Evolutionary conservation across 805 yeast species (phyloP).

Genomic region (Wickerhamomyces ciferrii): DNA sequence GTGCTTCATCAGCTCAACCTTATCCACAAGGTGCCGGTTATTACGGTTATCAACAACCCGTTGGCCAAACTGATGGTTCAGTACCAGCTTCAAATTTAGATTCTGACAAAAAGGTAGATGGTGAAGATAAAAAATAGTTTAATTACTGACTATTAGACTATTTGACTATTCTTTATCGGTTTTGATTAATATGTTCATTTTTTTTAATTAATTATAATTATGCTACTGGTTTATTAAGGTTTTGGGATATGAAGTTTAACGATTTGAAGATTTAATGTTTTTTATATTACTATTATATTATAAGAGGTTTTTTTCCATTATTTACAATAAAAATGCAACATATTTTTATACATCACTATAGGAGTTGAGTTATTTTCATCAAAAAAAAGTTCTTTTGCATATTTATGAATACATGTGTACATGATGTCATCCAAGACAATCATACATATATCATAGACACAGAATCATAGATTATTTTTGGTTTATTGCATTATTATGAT

Average conservation of each 20-base stretch:
- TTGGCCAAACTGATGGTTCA: not conserved
- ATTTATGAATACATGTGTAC: no score
- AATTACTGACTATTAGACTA: not conserved
- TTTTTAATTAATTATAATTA: no score
- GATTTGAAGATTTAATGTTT: not conserved
- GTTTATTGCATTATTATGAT: not conserved
- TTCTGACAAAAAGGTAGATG: not conserved
- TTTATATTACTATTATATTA: no score
- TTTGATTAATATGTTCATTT: no score
- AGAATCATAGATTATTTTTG: no score
- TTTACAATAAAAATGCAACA: not conserved
- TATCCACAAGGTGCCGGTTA: slow-evolving; percentile 1
- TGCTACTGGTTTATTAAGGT: no score
- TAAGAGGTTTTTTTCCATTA: not conserved
- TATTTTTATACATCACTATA: no score
- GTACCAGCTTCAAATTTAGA: not conserved
- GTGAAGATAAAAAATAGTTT: not conserved
- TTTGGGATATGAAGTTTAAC: not conserved
- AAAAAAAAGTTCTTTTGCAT: not conserved
- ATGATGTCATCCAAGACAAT: no score
- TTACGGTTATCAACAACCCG: slow-evolving; percentile 5
- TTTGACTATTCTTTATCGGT: not conserved
- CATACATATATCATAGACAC: not conserved
- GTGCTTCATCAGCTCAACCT: not conserved
- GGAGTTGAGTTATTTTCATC: not conserved